Evolutionary conservation across 768 basidiomycete genomes (phyloP).

Genomic region (Lactarius pseudohatsudake): DNA sequence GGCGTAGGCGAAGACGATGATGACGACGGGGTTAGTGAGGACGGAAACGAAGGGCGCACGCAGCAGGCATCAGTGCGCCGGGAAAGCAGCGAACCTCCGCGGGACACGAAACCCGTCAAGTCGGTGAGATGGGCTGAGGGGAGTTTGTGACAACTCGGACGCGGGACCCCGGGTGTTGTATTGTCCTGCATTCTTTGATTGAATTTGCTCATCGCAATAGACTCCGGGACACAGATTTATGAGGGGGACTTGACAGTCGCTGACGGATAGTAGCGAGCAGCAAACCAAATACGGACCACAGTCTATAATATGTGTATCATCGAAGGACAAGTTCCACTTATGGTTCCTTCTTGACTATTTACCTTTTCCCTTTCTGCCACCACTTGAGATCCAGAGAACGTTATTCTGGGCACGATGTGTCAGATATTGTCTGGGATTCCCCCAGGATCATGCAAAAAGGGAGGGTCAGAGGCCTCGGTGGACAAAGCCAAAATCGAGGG

Average conservation of each 20-base stretch:
- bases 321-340: neutral
- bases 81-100: neutral
- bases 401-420: neutral
- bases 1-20: constrained; percentile 65
- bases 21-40: constrained; percentile 39
- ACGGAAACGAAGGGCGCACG: constrained; percentile 1
- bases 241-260: neutral
- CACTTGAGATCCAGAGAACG: neutral
- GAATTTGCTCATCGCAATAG: neutral
- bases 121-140: constrained; percentile 28
- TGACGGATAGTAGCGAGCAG: neutral
- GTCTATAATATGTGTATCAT: neutral
- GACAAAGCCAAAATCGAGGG: neutral
- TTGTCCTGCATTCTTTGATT: neutral
- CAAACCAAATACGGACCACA: neutral
- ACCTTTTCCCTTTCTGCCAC: neutral
- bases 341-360: neutral
- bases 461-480: neutral
- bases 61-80: neutral
- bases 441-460: neutral
- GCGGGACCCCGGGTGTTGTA: neutral
- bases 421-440: neutral
- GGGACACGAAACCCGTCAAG: constrained; percentile 15
- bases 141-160: constrained; percentile 7
- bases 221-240: neutral